These are phyloP conservation scores for Heterobasidion occidentale DNA, from an alignment of 1,284 basidiomycete genomes.

Conservation along the genomic window DNA sequence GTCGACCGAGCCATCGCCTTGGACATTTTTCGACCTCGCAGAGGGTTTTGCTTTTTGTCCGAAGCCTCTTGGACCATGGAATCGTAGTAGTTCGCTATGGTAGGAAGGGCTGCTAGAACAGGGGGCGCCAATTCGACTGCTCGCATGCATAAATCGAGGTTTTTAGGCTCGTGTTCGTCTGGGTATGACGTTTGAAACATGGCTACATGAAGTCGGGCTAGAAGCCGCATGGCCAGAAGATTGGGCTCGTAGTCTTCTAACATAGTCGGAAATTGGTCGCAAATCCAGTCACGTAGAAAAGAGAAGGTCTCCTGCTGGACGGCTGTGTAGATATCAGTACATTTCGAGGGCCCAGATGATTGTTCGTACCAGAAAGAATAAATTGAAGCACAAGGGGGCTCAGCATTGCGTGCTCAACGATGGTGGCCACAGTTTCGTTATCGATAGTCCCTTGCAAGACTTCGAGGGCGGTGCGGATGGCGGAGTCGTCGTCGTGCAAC, in stretches of 20 bases:
- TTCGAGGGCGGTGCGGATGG: not conserved
- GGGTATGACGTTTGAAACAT: not conserved
- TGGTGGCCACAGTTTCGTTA: slow-evolving; percentile 1
- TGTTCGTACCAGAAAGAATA: slow-evolving; percentile 6
- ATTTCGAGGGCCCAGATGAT: not conserved
- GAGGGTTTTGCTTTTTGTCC: not conserved
- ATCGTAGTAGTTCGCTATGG: not conserved
- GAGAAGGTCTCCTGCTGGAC: not conserved
- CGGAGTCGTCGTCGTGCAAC: slow-evolving; percentile 1
- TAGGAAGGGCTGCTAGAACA: not conserved
- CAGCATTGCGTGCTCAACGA: slow-evolving; percentile 3
- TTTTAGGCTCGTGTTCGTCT: not conserved
- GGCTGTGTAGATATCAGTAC: slow-evolving; percentile 2
- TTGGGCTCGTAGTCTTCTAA: not conserved
- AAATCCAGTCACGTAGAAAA: not conserved
- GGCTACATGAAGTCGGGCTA: not conserved
- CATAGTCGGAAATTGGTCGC: slow-evolving; percentile 1
- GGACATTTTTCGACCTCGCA: not conserved
- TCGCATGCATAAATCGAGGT: not conserved
- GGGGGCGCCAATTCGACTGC: not conserved
- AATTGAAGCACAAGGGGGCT: slow-evolving; percentile 5
- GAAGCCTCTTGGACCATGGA: not conserved
- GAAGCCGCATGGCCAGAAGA: not conserved
- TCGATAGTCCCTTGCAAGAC: slow-evolving; percentile 7
- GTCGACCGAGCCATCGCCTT: not conserved